phyloP scores from a whole-genome alignment of 2,329 filamentous ascomycete species.

The Lasiodiplodia hormozganensis region DNA sequence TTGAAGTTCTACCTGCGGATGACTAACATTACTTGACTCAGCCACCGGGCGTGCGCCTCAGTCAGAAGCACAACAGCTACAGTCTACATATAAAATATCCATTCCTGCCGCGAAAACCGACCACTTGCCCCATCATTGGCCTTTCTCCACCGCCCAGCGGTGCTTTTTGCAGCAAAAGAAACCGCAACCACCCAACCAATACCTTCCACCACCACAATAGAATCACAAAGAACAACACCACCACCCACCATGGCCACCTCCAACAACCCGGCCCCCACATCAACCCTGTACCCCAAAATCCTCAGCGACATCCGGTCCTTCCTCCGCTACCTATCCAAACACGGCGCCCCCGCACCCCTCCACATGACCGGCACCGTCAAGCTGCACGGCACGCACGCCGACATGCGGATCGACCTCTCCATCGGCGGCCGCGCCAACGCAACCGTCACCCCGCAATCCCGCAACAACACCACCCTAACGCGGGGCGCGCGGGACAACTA shows the following conservation, averaged over 20 bases:
- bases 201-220: background rate
- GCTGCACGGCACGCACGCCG: conserved; percentile 43
- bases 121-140: background rate
- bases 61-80: background rate
- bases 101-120: background rate
- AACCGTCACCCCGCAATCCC: background rate
- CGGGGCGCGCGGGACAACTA: background rate
- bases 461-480: too few species aligned
- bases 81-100: background rate
- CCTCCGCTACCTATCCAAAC: background rate
- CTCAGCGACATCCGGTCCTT: background rate
- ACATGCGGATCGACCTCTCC: conserved; percentile 37
- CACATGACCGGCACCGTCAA: conserved; percentile 41
- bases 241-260: background rate
- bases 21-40: background rate
- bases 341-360: conserved; percentile 29
- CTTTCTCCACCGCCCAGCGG: background rate
- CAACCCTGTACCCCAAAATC: background rate
- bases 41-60: background rate
- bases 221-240: background rate
- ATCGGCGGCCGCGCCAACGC: background rate
- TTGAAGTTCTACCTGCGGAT: background rate
- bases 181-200: background rate
- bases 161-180: background rate
- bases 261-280: background rate